Conservation (phyloP, 805 yeast species). For the Pichia scutulata region DNA sequence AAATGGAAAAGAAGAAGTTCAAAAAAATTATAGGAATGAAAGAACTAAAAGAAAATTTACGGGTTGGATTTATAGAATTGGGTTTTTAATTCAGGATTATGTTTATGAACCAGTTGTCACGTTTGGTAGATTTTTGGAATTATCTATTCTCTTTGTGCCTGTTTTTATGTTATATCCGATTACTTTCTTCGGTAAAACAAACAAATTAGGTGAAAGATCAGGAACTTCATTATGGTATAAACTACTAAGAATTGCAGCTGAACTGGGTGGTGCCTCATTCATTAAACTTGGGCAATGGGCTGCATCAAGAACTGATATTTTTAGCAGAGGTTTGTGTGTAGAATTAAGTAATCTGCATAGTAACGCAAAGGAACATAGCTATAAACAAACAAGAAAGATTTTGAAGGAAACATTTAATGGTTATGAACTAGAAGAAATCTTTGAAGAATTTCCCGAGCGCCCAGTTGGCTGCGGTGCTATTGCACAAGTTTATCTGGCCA, state of each 20-base stretch:
- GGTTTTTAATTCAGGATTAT: conserved; percentile 43
- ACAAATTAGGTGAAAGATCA: conserved; percentile 34
- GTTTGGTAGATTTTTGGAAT: conserved; percentile 57
- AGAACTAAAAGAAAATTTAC: conserved; percentile 13
- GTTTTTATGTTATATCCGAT: conserved; percentile 60
- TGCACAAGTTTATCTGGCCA: conserved; percentile 88
- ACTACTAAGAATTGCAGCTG: conserved; percentile 57
- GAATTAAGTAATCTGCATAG: conserved; percentile 77
- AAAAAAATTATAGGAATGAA: conserved; percentile 27
- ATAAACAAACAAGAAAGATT: conserved; percentile 49
- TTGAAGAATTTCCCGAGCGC: conserved; percentile 62
- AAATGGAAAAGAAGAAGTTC: conserved; percentile 39
- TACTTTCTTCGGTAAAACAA: conserved; percentile 42
- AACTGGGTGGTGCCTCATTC: conserved; percentile 87
- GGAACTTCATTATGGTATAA: conserved; percentile 72
- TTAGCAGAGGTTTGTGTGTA: conserved; percentile 69
- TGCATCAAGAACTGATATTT: conserved; percentile 91
- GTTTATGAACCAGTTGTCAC: conserved; percentile 66
- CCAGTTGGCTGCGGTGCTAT: conserved; percentile 98
- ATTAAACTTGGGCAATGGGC: conserved; percentile 98
- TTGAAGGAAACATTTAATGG: conserved; percentile 53
- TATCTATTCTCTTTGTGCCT: conserved; percentile 63
- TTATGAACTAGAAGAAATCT: conserved; percentile 55
- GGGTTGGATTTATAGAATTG: conserved; percentile 32
- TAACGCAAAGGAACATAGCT: conserved; percentile 67